These are phyloP conservation scores for Solanum chacoense DNA, from an alignment of 305 asterid genomes.

Conservation along the genomic window DNA sequence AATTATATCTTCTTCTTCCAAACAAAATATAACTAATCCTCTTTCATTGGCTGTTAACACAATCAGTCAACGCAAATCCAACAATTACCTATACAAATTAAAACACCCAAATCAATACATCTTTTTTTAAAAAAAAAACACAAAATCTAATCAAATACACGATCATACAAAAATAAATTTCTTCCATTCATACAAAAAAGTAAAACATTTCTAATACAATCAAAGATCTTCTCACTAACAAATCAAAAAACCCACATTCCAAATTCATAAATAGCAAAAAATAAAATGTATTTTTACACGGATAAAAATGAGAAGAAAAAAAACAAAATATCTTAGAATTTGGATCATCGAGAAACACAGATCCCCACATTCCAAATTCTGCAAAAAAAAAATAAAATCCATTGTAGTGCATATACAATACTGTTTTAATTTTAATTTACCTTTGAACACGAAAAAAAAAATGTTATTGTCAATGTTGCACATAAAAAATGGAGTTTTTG, in stretches of 20 bases:
- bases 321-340: not conserved
- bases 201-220: not conserved
- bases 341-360: conserved; percentile 13
- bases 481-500: not conserved
- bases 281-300: not conserved
- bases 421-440: not conserved
- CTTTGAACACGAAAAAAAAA: not conserved
- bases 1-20: conserved; percentile 9
- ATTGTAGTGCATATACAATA: not conserved
- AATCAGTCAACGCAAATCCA: conserved; percentile 26
- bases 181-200: not conserved
- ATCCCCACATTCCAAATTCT: conserved; percentile 14
- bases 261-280: not conserved
- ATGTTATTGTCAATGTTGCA: not conserved
- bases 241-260: not conserved
- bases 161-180: not conserved
- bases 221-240: not conserved
- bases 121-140: not conserved
- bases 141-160: not conserved
- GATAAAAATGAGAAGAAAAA: not conserved
- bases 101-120: not conserved
- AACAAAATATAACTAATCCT: conserved; percentile 11
- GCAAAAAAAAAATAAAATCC: not conserved
- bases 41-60: conserved; percentile 17
- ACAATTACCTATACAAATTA: conserved; percentile 14